Evolutionary conservation across 352 stramenopile species (phyloP).

Genomic region (Pythium brassicae): DNA sequence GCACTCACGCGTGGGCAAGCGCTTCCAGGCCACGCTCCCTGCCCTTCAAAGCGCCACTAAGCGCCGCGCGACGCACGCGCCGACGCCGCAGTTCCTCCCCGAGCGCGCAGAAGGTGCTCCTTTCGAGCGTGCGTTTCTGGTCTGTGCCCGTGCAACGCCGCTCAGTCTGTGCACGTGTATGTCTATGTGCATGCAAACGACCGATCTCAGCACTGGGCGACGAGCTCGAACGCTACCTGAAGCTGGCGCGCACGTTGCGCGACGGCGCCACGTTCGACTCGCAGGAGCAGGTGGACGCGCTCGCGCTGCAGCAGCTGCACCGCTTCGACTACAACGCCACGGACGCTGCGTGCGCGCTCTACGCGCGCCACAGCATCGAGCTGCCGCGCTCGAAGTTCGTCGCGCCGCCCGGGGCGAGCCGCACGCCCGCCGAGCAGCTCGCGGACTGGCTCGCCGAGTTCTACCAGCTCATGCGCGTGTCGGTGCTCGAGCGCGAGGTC

Average conservation of each 20-base stretch:
- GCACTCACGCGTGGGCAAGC: conserved; percentile 73
- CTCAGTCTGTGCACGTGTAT: neutral
- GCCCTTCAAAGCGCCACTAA: conserved; percentile 29
- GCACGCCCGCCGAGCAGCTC: conserved; percentile 30
- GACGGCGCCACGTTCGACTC: conserved; percentile 79
- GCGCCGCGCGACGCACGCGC: conserved; percentile 25
- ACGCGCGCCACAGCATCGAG: conserved; percentile 79
- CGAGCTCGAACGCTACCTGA: conserved; percentile 79
- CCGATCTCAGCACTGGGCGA: conserved; percentile 34
- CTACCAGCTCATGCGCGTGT: conserved; percentile 53
- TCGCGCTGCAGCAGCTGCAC: conserved; percentile 77
- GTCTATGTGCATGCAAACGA: neutral
- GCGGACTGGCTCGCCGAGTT: conserved; percentile 60
- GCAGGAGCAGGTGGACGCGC: conserved; percentile 60
- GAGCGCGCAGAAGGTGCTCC: conserved; percentile 48
- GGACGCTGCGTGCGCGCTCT: conserved; percentile 76
- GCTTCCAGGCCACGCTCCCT: conserved; percentile 73
- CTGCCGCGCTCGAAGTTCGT: conserved; percentile 29
- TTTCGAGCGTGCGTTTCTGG: neutral
- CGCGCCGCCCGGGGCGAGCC: neutral
- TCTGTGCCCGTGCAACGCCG: neutral
- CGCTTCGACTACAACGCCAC: conserved; percentile 77
- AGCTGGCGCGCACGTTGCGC: conserved; percentile 65
- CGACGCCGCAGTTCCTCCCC: conserved; percentile 35
- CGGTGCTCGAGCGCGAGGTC: conserved; percentile 27